Percentiles rank a stretch among this genome's conserved stretches.
These are phyloP conservation scores for Aciculosporium take DNA, from an alignment of 2,329 filamentous ascomycete genomes.

Conservation along the genomic window DNA sequence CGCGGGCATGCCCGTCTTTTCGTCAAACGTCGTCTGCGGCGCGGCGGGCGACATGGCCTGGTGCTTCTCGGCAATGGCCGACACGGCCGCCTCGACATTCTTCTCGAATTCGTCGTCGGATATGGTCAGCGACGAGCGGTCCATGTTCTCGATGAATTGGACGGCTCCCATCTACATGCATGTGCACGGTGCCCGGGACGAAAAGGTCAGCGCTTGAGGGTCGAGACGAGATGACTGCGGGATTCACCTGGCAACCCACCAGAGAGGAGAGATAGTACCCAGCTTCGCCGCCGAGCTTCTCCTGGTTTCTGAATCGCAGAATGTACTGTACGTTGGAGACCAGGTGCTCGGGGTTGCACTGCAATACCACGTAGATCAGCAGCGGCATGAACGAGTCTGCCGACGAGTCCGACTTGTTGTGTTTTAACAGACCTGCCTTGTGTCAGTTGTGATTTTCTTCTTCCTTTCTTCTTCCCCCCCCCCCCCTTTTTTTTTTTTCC, in stretches of 20 bases:
- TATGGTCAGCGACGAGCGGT: conserved; percentile 85
- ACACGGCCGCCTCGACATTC: conserved; percentile 93
- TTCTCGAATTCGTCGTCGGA: conserved; percentile 89
- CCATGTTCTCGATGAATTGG: conserved; percentile 92
- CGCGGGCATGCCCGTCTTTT: conserved; percentile 23
- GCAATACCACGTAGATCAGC: conserved; percentile 87
- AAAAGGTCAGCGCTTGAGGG: too few relatives aligned
- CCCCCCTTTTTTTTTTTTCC: too few relatives aligned
- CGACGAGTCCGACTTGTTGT: conserved; percentile 84
- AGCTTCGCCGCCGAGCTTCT: conserved; percentile 92
- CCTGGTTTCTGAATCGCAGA: conserved; percentile 88
- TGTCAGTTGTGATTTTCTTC: background rate
- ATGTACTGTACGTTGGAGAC: conserved; percentile 99
- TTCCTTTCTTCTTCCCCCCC: too few relatives aligned
- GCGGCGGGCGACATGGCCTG: conserved; percentile 35
- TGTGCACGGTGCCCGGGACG: too few relatives aligned
- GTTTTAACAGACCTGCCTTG: conserved; percentile 60
- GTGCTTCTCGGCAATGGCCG: conserved; percentile 86
- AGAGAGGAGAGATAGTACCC: conserved; percentile 95
- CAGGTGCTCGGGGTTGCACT: conserved; percentile 86
- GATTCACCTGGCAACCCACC: conserved; percentile 24
- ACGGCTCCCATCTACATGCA: conserved; percentile 67
- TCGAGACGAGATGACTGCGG: too few relatives aligned
- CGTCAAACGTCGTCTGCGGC: conserved; percentile 27
- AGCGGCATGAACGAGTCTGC: conserved; percentile 93